A percentile compares a stretch with the other conserved stretches of the same genome.
phyloP scores from a whole-genome alignment of 1,139 yeast species.

The Candida dubliniensis region DNA sequence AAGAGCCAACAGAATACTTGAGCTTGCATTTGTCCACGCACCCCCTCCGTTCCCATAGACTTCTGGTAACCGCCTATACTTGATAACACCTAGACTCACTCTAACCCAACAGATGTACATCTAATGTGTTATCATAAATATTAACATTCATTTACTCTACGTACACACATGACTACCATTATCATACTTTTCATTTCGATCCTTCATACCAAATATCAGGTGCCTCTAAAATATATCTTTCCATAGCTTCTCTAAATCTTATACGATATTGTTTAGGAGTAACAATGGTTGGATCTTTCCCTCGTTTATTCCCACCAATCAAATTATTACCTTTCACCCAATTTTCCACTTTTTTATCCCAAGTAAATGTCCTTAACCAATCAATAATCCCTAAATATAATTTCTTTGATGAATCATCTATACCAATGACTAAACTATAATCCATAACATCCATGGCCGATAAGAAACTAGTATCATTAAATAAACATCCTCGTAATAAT shows the following conservation, averaged over 20 bases:
- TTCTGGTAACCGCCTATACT: too few relatives aligned
- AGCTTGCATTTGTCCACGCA: too few relatives aligned
- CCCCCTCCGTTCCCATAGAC: too few relatives aligned
- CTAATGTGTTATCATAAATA: neutral
- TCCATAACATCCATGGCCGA: constrained; percentile 99
- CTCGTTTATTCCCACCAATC: constrained; percentile 75
- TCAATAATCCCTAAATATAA: constrained; percentile 94
- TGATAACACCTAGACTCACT: too few relatives aligned
- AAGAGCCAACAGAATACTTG: too few relatives aligned
- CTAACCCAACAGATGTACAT: too few relatives aligned
- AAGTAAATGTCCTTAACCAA: constrained; percentile 92
- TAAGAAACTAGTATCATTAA: constrained; percentile 91
- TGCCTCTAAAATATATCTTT: constrained; percentile 87
- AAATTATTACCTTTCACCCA: constrained; percentile 95
- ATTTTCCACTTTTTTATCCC: constrained; percentile 98
- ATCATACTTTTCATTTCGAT: constrained; percentile 6
- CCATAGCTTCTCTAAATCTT: constrained; percentile 97
- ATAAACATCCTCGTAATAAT: constrained; percentile 78
- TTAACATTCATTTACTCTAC: neutral
- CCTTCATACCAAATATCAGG: constrained; percentile 82
- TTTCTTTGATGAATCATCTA: constrained; percentile 60
- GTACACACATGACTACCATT: neutral
- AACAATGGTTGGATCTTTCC: constrained; percentile 94
- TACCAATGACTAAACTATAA: constrained; percentile 91
- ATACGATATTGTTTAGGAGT: constrained; percentile 95